phyloP scores from a whole-genome alignment of 2,329 filamentous ascomycete genomes.

The Arthrobotrys musiformis region DNA sequence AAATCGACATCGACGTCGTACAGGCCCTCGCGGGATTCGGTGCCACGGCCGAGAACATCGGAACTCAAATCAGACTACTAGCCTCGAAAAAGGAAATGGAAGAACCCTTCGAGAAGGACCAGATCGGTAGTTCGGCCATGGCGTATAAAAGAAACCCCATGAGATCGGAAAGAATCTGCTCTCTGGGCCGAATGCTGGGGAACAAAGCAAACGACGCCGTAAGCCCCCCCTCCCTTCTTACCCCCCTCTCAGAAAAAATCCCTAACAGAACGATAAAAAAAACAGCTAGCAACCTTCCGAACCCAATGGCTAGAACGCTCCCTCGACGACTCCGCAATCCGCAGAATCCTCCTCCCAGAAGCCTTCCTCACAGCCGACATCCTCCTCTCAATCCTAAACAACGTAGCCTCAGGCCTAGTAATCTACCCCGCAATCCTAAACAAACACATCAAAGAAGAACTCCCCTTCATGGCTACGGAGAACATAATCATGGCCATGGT shows the following conservation, averaged over 20 bases:
- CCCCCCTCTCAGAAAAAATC: neutral
- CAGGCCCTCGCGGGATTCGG: conserved; percentile 84
- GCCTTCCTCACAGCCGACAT: conserved; percentile 76
- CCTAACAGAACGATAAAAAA: neutral
- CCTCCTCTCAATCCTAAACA: conserved; percentile 74
- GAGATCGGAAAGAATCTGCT: conserved; percentile 63
- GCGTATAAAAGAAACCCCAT: conserved; percentile 70
- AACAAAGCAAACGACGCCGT: conserved; percentile 56
- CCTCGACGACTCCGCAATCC: conserved; percentile 79
- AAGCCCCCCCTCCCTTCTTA: conserved; percentile 45
- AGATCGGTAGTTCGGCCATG: conserved; percentile 76
- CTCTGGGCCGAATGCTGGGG: conserved; percentile 61
- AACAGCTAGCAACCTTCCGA: conserved; percentile 58
- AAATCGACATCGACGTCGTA: conserved; percentile 82
- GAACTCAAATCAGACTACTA: conserved; percentile 78
- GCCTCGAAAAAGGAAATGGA: conserved; percentile 84
- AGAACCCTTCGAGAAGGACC: conserved; percentile 81
- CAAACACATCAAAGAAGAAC: conserved; percentile 75
- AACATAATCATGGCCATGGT: conserved; percentile 82
- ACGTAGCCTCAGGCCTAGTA: conserved; percentile 75
- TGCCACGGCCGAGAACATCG: conserved; percentile 80
- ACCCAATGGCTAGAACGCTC: conserved; percentile 82
- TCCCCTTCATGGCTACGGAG: conserved; percentile 85
- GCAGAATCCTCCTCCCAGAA: conserved; percentile 70
- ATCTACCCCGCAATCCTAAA: conserved; percentile 81